A percentile compares a stretch with the other conserved stretches of the same genome.
Evolutionary conservation across 1,139 yeast species (phyloP).

Genomic region (Nakaseomyces kungkrabaensis): DNA sequence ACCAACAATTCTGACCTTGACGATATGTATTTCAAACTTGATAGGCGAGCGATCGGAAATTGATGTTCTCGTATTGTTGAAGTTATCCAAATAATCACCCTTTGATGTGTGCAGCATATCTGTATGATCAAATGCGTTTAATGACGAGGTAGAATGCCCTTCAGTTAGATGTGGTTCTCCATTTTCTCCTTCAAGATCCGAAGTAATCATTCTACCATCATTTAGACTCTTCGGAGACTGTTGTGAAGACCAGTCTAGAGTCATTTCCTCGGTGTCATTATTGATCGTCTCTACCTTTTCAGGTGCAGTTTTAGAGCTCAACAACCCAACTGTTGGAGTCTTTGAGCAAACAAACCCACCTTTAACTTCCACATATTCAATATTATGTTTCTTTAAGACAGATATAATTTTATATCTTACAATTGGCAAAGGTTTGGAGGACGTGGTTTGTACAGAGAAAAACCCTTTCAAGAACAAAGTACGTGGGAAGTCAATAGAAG

Average conservation of each 20-base stretch:
- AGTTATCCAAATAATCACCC: constrained; percentile 1
- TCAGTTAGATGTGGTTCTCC: neutral
- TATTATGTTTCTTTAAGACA: constrained; percentile 65
- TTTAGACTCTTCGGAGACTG: neutral
- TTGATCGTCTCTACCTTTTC: neutral
- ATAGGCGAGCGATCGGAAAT: constrained; percentile 25
- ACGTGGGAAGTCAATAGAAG: constrained; percentile 83
- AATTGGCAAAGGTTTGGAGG: constrained; percentile 81
- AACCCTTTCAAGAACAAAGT: constrained; percentile 86
- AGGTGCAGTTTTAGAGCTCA: neutral
- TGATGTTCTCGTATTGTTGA: neutral
- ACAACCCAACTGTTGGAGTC: neutral
- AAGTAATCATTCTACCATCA: neutral
- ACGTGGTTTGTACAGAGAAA: constrained; percentile 88
- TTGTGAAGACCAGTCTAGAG: neutral
- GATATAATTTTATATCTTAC: constrained; percentile 75
- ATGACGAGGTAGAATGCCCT: constrained; percentile 1
- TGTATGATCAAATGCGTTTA: neutral
- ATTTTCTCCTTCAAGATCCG: neutral
- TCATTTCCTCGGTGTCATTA: neutral
- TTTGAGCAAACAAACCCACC: constrained; percentile 85
- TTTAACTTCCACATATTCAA: constrained; percentile 74
- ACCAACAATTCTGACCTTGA: constrained; percentile 83
- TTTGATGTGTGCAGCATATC: neutral
- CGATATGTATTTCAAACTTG: constrained; percentile 84